Conservation (phyloP, 164 flowering plant species). For the Paratinospora sagittata region DNA sequence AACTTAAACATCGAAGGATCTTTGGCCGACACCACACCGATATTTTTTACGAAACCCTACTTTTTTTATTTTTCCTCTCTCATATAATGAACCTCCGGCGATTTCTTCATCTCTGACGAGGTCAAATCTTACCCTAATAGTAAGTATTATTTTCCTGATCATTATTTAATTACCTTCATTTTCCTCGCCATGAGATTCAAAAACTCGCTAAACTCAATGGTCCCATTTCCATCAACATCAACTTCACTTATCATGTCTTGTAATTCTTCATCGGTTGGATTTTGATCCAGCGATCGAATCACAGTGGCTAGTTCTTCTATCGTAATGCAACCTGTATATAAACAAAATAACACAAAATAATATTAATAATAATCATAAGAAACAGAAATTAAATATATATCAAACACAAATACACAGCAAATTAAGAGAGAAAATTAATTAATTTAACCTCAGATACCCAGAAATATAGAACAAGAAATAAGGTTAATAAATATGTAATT, state of each 20-base stretch:
- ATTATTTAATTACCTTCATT: conserved; percentile 39
- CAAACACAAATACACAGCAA: background rate
- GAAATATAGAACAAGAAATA: no score
- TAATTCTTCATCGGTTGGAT: conserved; percentile 44
- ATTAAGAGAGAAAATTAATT: background rate
- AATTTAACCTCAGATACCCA: background rate
- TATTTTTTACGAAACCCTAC: no score
- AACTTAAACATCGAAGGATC: no score
- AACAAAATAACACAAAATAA: background rate
- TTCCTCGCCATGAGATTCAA: conserved; percentile 51
- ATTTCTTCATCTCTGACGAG: no score
- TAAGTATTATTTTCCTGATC: no score
- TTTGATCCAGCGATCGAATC: conserved; percentile 35
- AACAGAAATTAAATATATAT: background rate
- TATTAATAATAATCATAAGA: no score
- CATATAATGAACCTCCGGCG: no score
- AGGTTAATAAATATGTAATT: no score
- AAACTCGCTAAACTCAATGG: conserved; percentile 51
- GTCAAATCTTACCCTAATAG: no score
- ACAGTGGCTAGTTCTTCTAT: conserved; percentile 39
- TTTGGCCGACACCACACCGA: no score
- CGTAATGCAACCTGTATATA: conserved; percentile 41
- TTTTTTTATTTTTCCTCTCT: no score
- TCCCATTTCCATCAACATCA: conserved; percentile 47
- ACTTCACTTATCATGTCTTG: conserved; percentile 43